Percentiles rank a stretch among this genome's conserved stretches.
Conservation (phyloP, 139 green algal genomes). For the Micractinium conductrix region DNA sequence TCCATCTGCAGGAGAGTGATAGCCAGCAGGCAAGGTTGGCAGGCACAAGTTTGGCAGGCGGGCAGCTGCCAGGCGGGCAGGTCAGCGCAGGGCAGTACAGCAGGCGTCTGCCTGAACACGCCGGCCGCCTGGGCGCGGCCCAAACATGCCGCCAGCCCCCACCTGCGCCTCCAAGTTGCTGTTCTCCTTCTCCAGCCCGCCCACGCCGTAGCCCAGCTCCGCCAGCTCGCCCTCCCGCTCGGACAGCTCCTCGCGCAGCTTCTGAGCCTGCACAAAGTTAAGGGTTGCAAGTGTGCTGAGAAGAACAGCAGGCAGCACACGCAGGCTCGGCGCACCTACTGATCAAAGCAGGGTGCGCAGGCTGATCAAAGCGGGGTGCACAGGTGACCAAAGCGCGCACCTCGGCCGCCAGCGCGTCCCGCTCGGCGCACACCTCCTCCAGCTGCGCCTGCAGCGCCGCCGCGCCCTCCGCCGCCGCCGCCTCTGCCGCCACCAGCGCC, state of each 20-base stretch:
- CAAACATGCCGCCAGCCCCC: too few species aligned
- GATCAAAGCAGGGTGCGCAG: neutral
- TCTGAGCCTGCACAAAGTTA: neutral
- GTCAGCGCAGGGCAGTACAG: too few species aligned
- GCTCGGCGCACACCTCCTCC: neutral
- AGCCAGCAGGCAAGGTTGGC: too few species aligned
- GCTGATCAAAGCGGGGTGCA: too few species aligned
- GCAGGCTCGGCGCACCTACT: too few species aligned
- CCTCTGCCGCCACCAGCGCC: neutral
- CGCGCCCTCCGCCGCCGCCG: neutral
- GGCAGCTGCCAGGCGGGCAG: neutral
- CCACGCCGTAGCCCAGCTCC: neutral
- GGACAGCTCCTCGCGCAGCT: neutral
- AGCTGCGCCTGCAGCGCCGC: slow-evolving; percentile 17
- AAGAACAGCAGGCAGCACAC: too few species aligned
- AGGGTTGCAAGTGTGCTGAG: neutral
- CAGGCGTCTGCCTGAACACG: too few species aligned
- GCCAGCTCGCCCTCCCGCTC: neutral
- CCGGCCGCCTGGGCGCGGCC: too few species aligned
- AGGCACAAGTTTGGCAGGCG: neutral
- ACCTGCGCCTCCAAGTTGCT: slow-evolving; percentile 43
- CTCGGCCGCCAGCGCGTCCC: neutral
- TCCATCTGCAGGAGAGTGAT: slow-evolving; percentile 10
- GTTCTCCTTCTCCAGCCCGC: slow-evolving; percentile 31
- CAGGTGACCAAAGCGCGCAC: too few species aligned